A percentile compares a stretch with the other conserved stretches of the same genome.
phyloP scores from a whole-genome alignment of 2,329 filamentous ascomycete genomes.

The Colletotrichum higginsianum region DNA sequence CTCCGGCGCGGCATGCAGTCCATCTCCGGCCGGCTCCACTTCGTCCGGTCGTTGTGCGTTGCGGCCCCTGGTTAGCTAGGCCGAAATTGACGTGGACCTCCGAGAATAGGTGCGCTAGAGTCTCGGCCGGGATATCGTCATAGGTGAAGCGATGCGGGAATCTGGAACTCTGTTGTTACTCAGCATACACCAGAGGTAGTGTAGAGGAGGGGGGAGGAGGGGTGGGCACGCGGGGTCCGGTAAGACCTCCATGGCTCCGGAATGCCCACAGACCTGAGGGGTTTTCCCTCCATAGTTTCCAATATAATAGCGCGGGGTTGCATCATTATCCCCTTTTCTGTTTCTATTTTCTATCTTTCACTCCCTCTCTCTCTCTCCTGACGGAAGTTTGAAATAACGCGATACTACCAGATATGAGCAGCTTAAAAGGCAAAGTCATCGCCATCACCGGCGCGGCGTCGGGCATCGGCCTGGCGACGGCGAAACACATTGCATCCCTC shows the following conservation, averaged over 20 bases:
- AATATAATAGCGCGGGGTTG: background rate
- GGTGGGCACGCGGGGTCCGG: background rate
- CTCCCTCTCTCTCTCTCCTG: background rate
- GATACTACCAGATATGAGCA: slow-evolving; percentile 6
- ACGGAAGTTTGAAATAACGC: too few relatives aligned
- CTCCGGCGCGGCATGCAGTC: background rate
- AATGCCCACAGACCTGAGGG: background rate
- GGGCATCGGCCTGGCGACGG: slow-evolving; percentile 65
- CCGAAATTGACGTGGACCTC: background rate
- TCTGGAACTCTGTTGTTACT: background rate
- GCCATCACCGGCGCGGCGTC: slow-evolving; percentile 64
- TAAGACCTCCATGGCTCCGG: background rate
- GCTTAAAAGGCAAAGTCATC: slow-evolving; percentile 57
- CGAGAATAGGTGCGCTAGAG: background rate
- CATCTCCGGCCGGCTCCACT: slow-evolving; percentile 1
- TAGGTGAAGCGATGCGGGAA: background rate
- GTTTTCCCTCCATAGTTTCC: too few relatives aligned
- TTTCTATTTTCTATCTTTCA: too few relatives aligned
- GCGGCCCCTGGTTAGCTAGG: too few relatives aligned
- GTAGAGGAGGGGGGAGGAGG: background rate
- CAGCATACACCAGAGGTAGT: background rate
- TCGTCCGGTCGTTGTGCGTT: background rate
- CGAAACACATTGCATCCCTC: slow-evolving; percentile 57
- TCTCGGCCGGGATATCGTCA: background rate
- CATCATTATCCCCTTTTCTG: too few relatives aligned